Base-by-base conservation (phyloP, 306 rosid species). In the Quillaja saponaria region DNA sequence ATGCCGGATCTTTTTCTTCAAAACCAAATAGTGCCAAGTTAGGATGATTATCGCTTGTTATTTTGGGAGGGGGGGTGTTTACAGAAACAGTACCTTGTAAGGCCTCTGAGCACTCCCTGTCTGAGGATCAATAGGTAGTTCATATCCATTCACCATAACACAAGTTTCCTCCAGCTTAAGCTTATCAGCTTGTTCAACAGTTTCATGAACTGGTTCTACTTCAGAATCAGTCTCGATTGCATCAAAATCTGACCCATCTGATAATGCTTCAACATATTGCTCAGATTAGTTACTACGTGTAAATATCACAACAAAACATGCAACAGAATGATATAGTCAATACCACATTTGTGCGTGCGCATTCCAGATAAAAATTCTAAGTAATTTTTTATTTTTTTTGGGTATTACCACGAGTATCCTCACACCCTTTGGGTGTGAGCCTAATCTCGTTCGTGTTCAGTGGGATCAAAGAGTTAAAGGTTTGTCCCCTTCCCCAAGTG, bases 141-240 rank as follows among this genome's bases (percentile, higher is more conserved):
- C 95, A 48, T 79, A 84, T 69, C 44, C 77, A 34, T 63, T 78
- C 62, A 91, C 90, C 66, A 91, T 17, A 52, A 92, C 82, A 73
- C 95, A 86, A 55, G 87, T 71, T 71, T 89, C 91, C 45, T 85
- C 89, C 1, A 84, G 82, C 74, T 78, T 82, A 55, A 11, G 20
- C 42, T 55, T 47, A 25, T 64, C 66, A 47, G 42, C 61, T 64
- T 70, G 71, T 63, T 57, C 78, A 41, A 34, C 25, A 60, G 61
- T 74, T 60, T 71, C 68, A 13, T 51, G 50, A 56, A 71, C 78
- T 20, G 66, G 65, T 50, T 71, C 80, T 25, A 25, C 13, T n/a
- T 14, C 6, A 61, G 55, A 34, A 55, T 73, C 71, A 34, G 63
- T 13, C 70, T 80, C 68, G 10, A 35, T 42, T 47, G 52, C 68